Conservation (phyloP, 2,329 filamentous ascomycete genomes). For the Claviceps citrina region DNA sequence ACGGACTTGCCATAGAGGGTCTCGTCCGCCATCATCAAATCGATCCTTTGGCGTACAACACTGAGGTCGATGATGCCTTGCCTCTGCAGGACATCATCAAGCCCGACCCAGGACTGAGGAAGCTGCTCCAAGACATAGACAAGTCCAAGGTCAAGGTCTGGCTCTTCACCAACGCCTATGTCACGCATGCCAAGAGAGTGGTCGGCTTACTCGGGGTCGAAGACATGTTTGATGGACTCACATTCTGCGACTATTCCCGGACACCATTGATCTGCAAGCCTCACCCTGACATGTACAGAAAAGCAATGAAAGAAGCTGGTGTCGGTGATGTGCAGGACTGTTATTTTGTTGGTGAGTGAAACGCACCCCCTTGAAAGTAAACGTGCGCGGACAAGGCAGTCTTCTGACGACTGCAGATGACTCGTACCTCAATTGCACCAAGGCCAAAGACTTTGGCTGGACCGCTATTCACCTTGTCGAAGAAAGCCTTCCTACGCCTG, state of each 20-base stretch:
- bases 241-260: constrained; percentile 75
- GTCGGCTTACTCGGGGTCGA: constrained; percentile 68
- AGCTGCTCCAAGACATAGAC: constrained; percentile 70
- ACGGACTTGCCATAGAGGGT: constrained; percentile 93
- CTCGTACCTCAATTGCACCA: constrained; percentile 65
- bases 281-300: constrained; percentile 63
- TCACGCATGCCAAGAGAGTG: constrained; percentile 73
- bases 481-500: constrained; percentile 48
- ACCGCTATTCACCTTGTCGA: constrained; percentile 75
- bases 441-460: constrained; percentile 71
- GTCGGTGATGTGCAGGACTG: constrained; percentile 54
- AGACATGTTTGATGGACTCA: constrained; percentile 85
- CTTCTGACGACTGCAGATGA: constrained; percentile 46
- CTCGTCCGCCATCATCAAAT: constrained; percentile 89
- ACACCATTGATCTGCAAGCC: constrained; percentile 77
- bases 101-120: constrained; percentile 58
- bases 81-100: constrained; percentile 74
- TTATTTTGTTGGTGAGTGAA: constrained; percentile 73
- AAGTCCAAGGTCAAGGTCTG: constrained; percentile 70
- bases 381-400: background rate
- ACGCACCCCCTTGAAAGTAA: too few relatives aligned
- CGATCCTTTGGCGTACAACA: constrained; percentile 86
- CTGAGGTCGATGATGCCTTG: constrained; percentile 84
- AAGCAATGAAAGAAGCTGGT: constrained; percentile 76
- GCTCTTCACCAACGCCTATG: constrained; percentile 93